Percentiles rank a stretch among this genome's conserved stretches.
Conservation (phyloP, 2,329 filamentous ascomycete species). For the Tolypocladium tundrense region DNA sequence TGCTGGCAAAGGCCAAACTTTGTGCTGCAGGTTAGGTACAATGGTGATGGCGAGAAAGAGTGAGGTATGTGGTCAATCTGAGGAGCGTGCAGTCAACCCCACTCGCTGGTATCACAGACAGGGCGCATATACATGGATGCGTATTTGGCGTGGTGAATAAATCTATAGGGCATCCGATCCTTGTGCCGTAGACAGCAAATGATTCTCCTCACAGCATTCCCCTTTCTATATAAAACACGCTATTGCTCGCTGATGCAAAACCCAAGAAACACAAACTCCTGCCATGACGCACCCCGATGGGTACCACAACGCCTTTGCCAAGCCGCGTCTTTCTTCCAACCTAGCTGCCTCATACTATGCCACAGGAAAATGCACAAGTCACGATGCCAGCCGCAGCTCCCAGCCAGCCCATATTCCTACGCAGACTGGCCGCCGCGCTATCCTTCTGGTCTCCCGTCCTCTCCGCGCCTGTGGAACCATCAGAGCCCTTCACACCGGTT, state of each 20-base stretch:
- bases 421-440: background rate
- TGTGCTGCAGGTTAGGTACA: conserved; percentile 17
- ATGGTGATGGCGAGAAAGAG: background rate
- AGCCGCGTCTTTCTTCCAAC: background rate
- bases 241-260: background rate
- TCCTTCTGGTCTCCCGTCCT: background rate
- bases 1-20: conserved; percentile 15
- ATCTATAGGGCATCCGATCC: background rate
- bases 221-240: background rate
- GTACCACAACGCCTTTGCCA: background rate
- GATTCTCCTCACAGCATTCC: background rate
- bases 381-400: background rate
- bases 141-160: too few relatives aligned
- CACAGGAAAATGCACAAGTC: background rate
- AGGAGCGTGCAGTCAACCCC: too few relatives aligned
- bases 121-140: too few relatives aligned
- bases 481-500: background rate
- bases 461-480: background rate
- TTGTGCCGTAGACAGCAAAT: background rate
- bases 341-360: background rate
- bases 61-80: too few relatives aligned
- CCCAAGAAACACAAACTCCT: background rate
- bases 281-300: background rate
- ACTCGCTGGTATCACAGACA: too few relatives aligned
- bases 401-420: background rate